These are phyloP conservation scores for Wickerhamomyces strasburgensis DNA, from an alignment of 805 yeast species.

Conservation along the genomic window DNA sequence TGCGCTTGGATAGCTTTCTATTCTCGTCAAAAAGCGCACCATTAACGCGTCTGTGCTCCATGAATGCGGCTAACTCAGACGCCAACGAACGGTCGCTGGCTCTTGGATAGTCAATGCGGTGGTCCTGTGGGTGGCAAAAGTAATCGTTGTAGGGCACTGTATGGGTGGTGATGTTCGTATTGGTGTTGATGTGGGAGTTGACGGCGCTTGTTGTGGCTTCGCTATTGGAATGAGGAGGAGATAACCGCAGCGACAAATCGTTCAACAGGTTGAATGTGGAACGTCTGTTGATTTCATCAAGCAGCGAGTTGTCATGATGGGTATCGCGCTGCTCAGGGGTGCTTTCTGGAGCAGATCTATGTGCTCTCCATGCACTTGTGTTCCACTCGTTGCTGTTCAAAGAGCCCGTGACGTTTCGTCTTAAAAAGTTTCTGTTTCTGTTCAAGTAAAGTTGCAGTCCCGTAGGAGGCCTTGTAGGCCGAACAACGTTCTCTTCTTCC, in stretches of 20 bases:
- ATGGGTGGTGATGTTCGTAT: background rate
- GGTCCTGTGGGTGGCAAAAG: background rate
- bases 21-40: slow-evolving; percentile 7
- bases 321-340: too few relatives aligned
- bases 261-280: background rate
- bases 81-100: background rate
- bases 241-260: background rate
- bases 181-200: too few relatives aligned
- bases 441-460: background rate
- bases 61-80: slow-evolving; percentile 1
- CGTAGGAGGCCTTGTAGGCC: background rate
- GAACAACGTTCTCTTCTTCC: slow-evolving; percentile 1
- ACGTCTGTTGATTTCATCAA: background rate
- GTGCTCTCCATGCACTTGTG: background rate
- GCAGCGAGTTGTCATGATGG: too few relatives aligned
- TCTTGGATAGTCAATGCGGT: background rate
- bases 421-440: background rate
- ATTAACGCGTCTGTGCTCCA: slow-evolving; percentile 6
- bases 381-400: background rate
- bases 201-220: too few relatives aligned
- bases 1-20: background rate
- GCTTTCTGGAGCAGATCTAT: background rate
- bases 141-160: background rate
- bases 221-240: too few relatives aligned
- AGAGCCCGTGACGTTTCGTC: background rate